Conservation (phyloP, 495 filamentous ascomycete species). For the Neohortaea acidophila region DNA sequence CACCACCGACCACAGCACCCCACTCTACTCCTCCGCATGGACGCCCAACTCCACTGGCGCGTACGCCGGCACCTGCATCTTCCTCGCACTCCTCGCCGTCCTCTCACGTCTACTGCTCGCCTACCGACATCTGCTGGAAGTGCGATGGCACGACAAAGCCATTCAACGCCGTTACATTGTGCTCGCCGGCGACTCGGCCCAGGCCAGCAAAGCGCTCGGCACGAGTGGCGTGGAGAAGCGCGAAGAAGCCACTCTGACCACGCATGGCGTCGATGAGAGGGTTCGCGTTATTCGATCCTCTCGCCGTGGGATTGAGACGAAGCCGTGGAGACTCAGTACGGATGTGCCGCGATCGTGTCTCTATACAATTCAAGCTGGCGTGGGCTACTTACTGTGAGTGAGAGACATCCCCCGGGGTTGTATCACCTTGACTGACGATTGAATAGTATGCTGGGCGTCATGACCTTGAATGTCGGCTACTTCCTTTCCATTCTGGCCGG, state of each 20-base stretch:
- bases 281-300: constrained; percentile 50
- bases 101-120: constrained; percentile 55
- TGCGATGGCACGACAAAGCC: constrained; percentile 45
- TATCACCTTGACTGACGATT: constrained; percentile 2
- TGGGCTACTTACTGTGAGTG: constrained; percentile 81
- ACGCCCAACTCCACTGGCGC: constrained; percentile 47
- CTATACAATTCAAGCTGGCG: constrained; percentile 51
- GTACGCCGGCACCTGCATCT: constrained; percentile 80
- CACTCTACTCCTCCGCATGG: constrained; percentile 63
- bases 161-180: constrained; percentile 59
- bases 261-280: constrained; percentile 57
- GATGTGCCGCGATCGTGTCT: constrained; percentile 60
- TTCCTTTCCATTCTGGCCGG: constrained; percentile 77
- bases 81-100: constrained; percentile 58
- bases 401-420: too few species aligned
- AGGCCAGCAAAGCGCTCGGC: constrained; percentile 55
- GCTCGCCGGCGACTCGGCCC: constrained; percentile 53
- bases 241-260: constrained; percentile 42
- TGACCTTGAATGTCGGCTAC: constrained; percentile 96
- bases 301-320: constrained; percentile 27
- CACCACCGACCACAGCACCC: constrained; percentile 45
- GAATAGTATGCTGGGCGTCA: constrained; percentile 86
- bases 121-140: constrained; percentile 42
- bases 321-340: constrained; percentile 61
- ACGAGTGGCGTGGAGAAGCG: constrained; percentile 32